Evolutionary conservation across 2,329 filamentous ascomycete genomes (phyloP).

Genomic region (Calycina marina): DNA sequence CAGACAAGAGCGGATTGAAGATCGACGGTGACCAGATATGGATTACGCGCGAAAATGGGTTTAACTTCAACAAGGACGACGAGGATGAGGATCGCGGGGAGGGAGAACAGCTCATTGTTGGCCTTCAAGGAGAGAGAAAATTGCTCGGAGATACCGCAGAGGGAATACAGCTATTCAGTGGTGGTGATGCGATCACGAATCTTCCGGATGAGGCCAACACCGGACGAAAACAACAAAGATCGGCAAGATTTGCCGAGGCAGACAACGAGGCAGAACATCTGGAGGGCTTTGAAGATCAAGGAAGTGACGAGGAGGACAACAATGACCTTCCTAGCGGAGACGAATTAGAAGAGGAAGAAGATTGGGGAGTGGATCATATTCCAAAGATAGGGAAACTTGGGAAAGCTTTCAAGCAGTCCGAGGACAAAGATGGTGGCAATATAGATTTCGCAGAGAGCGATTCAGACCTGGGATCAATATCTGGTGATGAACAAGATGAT

Average conservation of each 20-base stretch:
- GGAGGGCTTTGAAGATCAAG: slow-evolving; percentile 41
- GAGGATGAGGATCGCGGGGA: slow-evolving; percentile 64
- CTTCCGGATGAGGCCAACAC: slow-evolving; percentile 42
- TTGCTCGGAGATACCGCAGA: slow-evolving; percentile 71
- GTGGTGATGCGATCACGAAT: slow-evolving; percentile 51
- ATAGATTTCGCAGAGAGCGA: slow-evolving; percentile 91
- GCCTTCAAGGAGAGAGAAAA: slow-evolving; percentile 67
- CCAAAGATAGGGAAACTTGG: slow-evolving; percentile 44
- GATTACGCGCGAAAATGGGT: slow-evolving; percentile 56
- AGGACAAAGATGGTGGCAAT: slow-evolving; percentile 48
- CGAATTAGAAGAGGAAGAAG: slow-evolving; percentile 31
- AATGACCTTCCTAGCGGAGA: slow-evolving; percentile 15
- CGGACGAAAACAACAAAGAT: slow-evolving; percentile 44
- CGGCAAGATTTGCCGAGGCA: slow-evolving; percentile 41
- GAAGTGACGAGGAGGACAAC: slow-evolving; percentile 30
- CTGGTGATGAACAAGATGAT: slow-evolving; percentile 32
- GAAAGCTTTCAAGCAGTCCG: slow-evolving; percentile 41
- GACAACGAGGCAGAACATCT: slow-evolving; percentile 47
- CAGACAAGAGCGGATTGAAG: slow-evolving; percentile 86
- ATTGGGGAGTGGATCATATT: slow-evolving; percentile 43
- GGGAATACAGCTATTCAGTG: slow-evolving; percentile 74
- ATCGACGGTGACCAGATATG: slow-evolving; percentile 97
- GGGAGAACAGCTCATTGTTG: slow-evolving; percentile 88
- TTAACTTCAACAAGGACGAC: slow-evolving; percentile 59
- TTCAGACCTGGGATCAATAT: slow-evolving; percentile 85